Evolutionary conservation across 768 basidiomycete species (phyloP).

Genomic region (Podaxis rugospora): DNA sequence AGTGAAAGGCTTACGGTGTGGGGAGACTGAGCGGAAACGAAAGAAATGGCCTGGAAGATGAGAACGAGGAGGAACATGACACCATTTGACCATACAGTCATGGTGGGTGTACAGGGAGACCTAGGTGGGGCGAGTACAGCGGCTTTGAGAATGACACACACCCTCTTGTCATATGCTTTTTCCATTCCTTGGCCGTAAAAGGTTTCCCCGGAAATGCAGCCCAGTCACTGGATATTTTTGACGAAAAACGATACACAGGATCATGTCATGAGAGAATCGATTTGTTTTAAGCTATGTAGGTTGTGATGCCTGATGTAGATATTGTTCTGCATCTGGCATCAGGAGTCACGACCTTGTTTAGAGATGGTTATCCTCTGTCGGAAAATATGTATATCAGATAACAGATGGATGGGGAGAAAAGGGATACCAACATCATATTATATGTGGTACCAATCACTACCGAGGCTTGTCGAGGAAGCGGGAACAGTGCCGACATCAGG

Average conservation of each 20-base stretch:
- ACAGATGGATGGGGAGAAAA: too few species aligned
- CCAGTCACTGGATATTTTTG: not conserved
- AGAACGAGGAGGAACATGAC: not conserved
- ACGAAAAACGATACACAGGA: not conserved
- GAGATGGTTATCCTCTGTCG: too few species aligned
- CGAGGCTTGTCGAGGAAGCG: too few species aligned
- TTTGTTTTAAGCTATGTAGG: not conserved
- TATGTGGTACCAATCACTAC: too few species aligned
- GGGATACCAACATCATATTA: too few species aligned
- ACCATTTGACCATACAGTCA: not conserved
- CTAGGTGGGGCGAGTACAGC: not conserved
- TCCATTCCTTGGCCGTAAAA: not conserved
- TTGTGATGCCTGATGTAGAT: not conserved
- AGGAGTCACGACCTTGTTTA: not conserved
- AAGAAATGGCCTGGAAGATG: not conserved
- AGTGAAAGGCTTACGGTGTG: slow-evolving; percentile 12
- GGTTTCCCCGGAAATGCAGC: not conserved
- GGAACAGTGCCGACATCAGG: too few species aligned
- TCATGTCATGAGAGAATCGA: not conserved
- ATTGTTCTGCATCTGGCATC: not conserved
- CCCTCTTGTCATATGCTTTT: not conserved
- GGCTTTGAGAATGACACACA: not conserved
- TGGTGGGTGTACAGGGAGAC: not conserved
- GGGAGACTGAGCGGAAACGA: slow-evolving; percentile 10
- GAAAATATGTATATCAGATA: too few species aligned